A percentile compares a stretch with the other conserved stretches of the same genome.
phyloP scores from a whole-genome alignment of 768 basidiomycete genomes.

The Flagelloscypha sp. region DNA sequence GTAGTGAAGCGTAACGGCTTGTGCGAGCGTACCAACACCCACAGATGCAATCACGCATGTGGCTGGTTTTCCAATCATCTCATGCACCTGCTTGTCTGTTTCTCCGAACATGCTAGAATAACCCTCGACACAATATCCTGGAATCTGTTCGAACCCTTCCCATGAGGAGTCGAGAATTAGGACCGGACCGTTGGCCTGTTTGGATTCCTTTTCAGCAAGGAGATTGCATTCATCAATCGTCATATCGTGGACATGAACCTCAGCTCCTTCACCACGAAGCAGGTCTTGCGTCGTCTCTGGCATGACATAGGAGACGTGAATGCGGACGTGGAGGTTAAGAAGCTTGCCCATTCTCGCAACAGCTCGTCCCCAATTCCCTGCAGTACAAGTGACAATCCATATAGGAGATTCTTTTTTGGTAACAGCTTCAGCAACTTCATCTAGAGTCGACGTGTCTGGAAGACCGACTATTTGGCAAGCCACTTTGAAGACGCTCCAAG shows the following conservation, averaged over 20 bases:
- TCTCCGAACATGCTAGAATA: constrained; percentile 6
- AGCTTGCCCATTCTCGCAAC: constrained; percentile 5
- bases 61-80: not conserved
- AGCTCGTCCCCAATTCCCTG: constrained; percentile 7
- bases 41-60: constrained; percentile 4
- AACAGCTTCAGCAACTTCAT: not conserved
- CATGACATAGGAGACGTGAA: constrained; percentile 2
- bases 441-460: constrained; percentile 3
- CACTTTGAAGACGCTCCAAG: constrained; percentile 6
- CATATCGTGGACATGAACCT: not conserved
- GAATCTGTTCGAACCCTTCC: constrained; percentile 3
- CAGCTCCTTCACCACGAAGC: constrained; percentile 3
- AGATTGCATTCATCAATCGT: constrained; percentile 1
- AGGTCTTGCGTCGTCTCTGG: not conserved
- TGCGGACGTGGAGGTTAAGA: not conserved
- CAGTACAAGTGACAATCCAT: constrained; percentile 3
- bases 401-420: not conserved
- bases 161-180: constrained; percentile 3
- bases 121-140: constrained; percentile 5
- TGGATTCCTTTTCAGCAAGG: not conserved
- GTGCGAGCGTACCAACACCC: constrained; percentile 8
- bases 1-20: constrained; percentile 7
- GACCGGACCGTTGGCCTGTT: not conserved
- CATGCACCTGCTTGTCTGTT: constrained; percentile 2
- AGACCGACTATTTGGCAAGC: not conserved